Conservation (phyloP, 139 green algal species). For the Nannochloris sp. region DNA sequence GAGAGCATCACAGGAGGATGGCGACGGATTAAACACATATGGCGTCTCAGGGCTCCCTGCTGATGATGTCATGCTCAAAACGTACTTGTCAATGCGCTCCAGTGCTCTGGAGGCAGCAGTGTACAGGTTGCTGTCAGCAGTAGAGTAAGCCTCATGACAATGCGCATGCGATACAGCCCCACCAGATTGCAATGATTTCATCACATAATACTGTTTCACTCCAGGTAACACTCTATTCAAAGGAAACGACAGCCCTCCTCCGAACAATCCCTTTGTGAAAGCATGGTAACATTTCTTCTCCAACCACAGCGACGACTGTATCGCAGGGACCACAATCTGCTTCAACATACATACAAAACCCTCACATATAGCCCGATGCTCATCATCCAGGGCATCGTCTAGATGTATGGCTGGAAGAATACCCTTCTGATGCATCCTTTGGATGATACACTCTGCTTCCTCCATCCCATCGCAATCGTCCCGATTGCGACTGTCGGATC, state of each 20-base stretch:
- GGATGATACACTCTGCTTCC: not conserved
- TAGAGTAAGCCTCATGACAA: too few species aligned
- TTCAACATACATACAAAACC: not conserved
- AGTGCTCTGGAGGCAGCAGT: too few species aligned
- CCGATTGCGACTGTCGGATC: not conserved
- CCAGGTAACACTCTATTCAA: not conserved
- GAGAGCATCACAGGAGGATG: conserved; percentile 14
- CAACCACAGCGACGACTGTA: not conserved
- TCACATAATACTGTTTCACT: not conserved
- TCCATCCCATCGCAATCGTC: not conserved
- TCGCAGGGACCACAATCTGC: not conserved
- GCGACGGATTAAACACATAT: conserved; percentile 14
- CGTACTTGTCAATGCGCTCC: too few species aligned
- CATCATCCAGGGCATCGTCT: not conserved
- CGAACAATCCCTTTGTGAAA: not conserved
- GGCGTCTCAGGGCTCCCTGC: not conserved
- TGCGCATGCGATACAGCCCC: not conserved
- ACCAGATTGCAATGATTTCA: not conserved
- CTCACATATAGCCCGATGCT: not conserved
- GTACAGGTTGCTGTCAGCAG: too few species aligned
- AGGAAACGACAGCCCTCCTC: not conserved
- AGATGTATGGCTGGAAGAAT: not conserved
- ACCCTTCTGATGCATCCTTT: not conserved
- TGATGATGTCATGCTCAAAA: not conserved
- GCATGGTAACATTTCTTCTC: not conserved